A percentile compares a stretch with the other conserved stretches of the same genome.
Evolutionary conservation across 441 rosid genomes (phyloP).

Genomic region (Croton setiger): DNA sequence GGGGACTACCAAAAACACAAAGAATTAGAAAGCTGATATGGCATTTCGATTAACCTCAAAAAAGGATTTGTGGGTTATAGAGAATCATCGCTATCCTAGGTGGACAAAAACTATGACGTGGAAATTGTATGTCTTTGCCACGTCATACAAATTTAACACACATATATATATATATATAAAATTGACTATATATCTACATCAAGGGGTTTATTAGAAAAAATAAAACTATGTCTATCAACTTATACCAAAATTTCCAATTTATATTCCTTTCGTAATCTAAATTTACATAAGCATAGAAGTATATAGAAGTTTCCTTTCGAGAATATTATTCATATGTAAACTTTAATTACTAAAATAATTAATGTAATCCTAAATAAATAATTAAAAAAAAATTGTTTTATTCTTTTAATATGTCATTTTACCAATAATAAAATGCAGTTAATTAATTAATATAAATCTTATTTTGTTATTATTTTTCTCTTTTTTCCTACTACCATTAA

Average conservation of each 20-base stretch:
- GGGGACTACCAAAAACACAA: background rate
- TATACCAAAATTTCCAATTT: background rate
- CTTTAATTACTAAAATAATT: no score
- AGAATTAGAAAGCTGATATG: constrained; percentile 8
- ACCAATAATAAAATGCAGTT: no score
- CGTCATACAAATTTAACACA: background rate
- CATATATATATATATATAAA: background rate
- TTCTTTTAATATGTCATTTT: no score
- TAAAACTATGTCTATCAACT: background rate
- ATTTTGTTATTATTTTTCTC: no score
- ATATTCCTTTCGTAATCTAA: background rate
- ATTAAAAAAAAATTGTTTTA: no score
- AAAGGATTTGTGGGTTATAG: constrained; percentile 10
- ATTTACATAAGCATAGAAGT: no score
- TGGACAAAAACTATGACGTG: constrained; percentile 16
- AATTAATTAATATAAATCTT: no score
- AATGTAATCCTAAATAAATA: no score
- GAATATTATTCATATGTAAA: background rate
- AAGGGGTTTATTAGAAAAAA: background rate
- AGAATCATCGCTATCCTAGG: constrained; percentile 21
- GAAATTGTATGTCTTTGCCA: constrained; percentile 7
- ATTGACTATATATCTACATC: background rate
- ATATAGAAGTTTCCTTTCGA: background rate
- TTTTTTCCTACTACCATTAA: no score
- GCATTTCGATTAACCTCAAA: constrained; percentile 8